Conservation (phyloP, 108 stramenopile species). For the Schizochytrium sp. region DNA sequence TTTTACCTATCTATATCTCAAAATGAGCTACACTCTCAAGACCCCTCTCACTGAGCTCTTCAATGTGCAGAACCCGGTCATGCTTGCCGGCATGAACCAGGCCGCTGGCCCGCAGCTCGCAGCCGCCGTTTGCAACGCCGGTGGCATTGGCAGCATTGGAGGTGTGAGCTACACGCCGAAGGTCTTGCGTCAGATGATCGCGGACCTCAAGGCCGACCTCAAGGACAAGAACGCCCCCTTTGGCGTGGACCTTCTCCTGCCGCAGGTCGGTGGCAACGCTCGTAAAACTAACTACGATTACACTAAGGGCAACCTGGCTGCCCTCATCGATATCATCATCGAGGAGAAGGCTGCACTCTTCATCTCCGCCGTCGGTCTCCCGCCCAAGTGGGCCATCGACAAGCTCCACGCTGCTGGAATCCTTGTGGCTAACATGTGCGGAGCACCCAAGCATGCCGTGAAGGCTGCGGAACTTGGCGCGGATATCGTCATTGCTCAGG, state of each 20-base stretch:
- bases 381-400: conserved; percentile 60
- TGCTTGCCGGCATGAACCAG: conserved; percentile 56
- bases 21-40: conserved; percentile 36
- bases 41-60: conserved; percentile 60
- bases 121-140: conserved; percentile 30
- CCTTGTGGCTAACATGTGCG: conserved; percentile 53
- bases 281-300: conserved; percentile 53
- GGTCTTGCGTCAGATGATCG: conserved; percentile 15
- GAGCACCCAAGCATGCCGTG: conserved; percentile 31
- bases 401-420: conserved; percentile 59
- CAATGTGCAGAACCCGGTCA: conserved; percentile 9
- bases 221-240: conserved; percentile 59
- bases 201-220: not conserved
- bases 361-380: conserved; percentile 58
- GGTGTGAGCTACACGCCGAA: conserved; percentile 43
- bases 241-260: conserved; percentile 56
- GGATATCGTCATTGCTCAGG: conserved; percentile 58
- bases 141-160: conserved; percentile 43
- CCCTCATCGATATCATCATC: conserved; percentile 33
- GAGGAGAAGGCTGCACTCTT: conserved; percentile 50
- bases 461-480: conserved; percentile 37
- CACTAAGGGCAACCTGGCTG: conserved; percentile 46
- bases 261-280: conserved; percentile 53
- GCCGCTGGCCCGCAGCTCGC: conserved; percentile 52
- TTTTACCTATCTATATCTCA: not conserved